Conservation (phyloP, 768 basidiomycete species). For the Lyophyllum semitale region DNA sequence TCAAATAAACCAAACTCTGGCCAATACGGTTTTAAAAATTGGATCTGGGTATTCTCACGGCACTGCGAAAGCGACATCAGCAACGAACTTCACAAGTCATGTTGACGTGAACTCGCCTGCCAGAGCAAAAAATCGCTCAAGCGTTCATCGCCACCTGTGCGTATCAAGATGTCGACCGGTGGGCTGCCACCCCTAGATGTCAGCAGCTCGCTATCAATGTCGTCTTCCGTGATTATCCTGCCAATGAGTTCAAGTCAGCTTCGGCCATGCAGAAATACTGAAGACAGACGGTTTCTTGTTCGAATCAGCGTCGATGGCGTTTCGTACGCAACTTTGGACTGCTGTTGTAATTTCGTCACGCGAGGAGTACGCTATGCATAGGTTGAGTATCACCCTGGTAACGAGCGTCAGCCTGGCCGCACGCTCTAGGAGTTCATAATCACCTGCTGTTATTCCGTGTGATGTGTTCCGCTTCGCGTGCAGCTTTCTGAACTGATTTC, state of each 20-base stretch:
- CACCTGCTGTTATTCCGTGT: conserved; percentile 78
- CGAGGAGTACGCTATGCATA: conserved; percentile 88
- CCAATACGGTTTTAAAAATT: conserved; percentile 84
- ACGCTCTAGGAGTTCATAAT: conserved; percentile 3
- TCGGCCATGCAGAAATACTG: not conserved
- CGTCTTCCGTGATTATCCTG: conserved; percentile 55
- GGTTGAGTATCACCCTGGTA: conserved; percentile 77
- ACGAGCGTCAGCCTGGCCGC: not conserved
- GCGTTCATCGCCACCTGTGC: conserved; percentile 85
- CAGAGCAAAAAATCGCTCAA: conserved; percentile 91
- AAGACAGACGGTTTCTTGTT: not conserved
- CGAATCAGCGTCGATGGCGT: conserved; percentile 26
- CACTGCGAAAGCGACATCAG: conserved; percentile 46
- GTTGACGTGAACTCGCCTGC: conserved; percentile 64
- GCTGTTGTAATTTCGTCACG: conserved; percentile 87
- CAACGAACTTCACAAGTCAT: not conserved
- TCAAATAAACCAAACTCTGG: conserved; percentile 87
- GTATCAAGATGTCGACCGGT: conserved; percentile 82
- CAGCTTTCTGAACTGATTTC: conserved; percentile 60
- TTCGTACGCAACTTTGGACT: conserved; percentile 49
- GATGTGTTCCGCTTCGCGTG: conserved; percentile 67
- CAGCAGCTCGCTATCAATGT: conserved; percentile 65
- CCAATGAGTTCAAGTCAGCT: not conserved
- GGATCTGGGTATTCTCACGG: conserved; percentile 78
- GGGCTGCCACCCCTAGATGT: conserved; percentile 64